phyloP scores from a whole-genome alignment of 2,329 filamentous ascomycete species.

The Didymella segeticola region DNA sequence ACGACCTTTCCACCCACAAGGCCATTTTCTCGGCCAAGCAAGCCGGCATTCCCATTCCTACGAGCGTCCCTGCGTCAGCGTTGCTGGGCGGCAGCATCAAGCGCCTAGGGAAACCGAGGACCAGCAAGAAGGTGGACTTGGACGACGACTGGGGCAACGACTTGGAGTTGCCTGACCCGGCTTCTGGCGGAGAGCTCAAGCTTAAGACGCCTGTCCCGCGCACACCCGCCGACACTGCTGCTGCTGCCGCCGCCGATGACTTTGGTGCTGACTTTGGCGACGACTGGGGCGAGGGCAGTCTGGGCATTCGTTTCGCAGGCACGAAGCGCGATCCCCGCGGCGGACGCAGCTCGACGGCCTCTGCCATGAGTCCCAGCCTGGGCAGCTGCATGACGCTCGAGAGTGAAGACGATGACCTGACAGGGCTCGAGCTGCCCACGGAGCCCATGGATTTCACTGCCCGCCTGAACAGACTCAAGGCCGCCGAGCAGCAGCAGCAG shows the following conservation, averaged over 20 bases:
- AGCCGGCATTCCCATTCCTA: constrained; percentile 89
- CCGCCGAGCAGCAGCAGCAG: constrained; percentile 48
- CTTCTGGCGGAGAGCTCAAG: constrained; percentile 46
- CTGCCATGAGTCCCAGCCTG: constrained; percentile 88
- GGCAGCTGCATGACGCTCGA: constrained; percentile 90
- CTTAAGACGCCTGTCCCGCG: constrained; percentile 54
- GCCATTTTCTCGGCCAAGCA: constrained; percentile 81
- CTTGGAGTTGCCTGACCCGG: constrained; percentile 53
- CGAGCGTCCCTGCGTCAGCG: constrained; percentile 85
- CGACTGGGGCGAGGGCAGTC: constrained; percentile 91
- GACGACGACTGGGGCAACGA: constrained; percentile 61
- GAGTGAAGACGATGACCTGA: constrained; percentile 91
- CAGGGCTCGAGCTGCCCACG: constrained; percentile 83
- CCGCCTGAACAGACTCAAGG: constrained; percentile 75
- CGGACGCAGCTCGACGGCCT: constrained; percentile 83
- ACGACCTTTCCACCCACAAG: constrained; percentile 81
- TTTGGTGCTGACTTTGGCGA: constrained; percentile 70
- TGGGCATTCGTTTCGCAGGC: constrained; percentile 88
- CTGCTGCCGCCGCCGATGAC: no score
- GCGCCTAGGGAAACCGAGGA: constrained; percentile 70
- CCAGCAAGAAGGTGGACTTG: constrained; percentile 52
- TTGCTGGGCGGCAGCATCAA: constrained; percentile 93
- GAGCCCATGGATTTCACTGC: constrained; percentile 85
- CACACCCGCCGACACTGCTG: constrained; percentile 52
- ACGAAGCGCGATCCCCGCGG: constrained; percentile 77